Evolutionary conservation across 2,329 filamentous ascomycete species (phyloP), one percentile per base, ranked within the genome.

Genomic region (Cyphellophora attinorum): DNA sequence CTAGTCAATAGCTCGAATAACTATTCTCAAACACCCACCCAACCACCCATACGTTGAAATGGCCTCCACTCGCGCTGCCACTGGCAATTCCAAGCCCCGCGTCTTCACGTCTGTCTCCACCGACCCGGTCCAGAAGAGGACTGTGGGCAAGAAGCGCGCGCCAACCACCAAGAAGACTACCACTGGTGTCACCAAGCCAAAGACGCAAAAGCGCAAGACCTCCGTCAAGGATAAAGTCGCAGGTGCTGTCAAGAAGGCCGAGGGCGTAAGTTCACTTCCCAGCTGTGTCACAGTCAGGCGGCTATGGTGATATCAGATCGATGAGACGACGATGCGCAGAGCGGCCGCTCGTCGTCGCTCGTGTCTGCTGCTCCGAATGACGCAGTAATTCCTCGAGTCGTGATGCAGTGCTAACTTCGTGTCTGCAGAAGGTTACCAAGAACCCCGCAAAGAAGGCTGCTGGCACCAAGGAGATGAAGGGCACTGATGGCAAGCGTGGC

Each of bases 401-500:
- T n/a, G n/a, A n/a, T n/a, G n/a, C n/a, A n/a, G n/a, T n/a, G n/a
- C n/a, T n/a, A n/a, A n/a, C n/a, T n/a, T n/a, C n/a, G n/a, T n/a
- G n/a, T n/a, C n/a, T n/a, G n/a, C n/a, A n/a, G n/a, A 31, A 17
- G 10, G 33, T 57, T 13, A 52, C 54, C 18, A 38, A 34, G 15
- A 59, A 58, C 32, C 53, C 57, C n/a, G 55, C 44, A 33, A 60
- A 60, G 48, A 59, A 59, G 51, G 57, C 54, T 27, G 52, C 57
- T 11, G 55, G 51, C 14, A 52, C 57, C 34, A 60, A 60, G 53
- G 59, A 61, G 50, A 51, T 51, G 32, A 54, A 48, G 25, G 55
- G 49, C 19, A 53, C 54, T 5, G 53, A 57, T 42, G 47, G 46
- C 23, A 52, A 50, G 42, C 41, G 29, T n/a, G 21, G 8, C n/a